Evolutionary conservation across 768 basidiomycete species (phyloP), one percentile per base, ranked within the genome.

Genomic region (Imleria badia): DNA sequence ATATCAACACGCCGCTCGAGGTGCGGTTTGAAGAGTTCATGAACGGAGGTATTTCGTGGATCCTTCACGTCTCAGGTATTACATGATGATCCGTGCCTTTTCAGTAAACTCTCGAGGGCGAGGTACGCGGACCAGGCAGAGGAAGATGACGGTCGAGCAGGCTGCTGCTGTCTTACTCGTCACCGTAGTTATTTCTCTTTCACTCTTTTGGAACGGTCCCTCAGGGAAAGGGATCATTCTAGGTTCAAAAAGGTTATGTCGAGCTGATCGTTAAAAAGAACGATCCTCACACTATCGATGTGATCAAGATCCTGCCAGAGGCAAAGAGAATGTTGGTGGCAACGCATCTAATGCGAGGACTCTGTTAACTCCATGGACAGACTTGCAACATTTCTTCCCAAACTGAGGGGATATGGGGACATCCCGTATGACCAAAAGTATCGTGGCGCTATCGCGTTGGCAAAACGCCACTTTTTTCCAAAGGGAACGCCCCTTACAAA

Each of bases 381-480:
- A 51, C 64, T 70, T 15, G 57, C 63, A 11, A 45, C 60, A 6
- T 68, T 70, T 39, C 61, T 69, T 48, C 68, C 66, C 2, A 70
- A 70, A 35, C 38, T 69, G 29, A 60, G 66, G 43, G 68, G 66
- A 30, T 70, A 66, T 14, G 67, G 66, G 9, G 54, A 70, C 34
- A 57, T 70, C 3, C 61, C 66, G 8, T 68, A 68, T 13, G 59
- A 61, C 14, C 50, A 58, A 42, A 59, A 70, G 42, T 69, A 69
- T 33, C 66, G 61, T 34, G 68, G 63, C 9, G 62, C 66, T 5
- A 58, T 70, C 10, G 68, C 68, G 3, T 45, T 69, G 14, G 66
- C 67, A 38, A 63, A 63, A 42, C 67, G 67, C 1, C 63, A 68
- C 34, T 68, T 70, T 41, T 60, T 66, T 39, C 63, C 68, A 5